Evolutionary conservation across 192 early-diverging fungal genomes (phyloP), one percentile per base, ranked within the genome.

Genomic region (Linnemannia elongata): DNA sequence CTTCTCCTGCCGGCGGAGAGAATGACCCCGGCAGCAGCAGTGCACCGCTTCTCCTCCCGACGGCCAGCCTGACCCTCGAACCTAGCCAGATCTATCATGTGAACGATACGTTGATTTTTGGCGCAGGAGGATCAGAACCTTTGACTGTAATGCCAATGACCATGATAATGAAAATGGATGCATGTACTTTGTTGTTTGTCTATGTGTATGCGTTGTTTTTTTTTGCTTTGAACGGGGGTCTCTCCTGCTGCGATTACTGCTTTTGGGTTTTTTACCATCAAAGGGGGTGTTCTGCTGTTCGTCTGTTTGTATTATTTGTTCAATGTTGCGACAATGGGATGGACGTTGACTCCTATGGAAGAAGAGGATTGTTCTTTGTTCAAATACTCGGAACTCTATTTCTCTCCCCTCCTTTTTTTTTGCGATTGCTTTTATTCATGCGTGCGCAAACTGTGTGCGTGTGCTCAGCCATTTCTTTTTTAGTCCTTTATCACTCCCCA

Each of bases 31-130:
- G n/a, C 52, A 66, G 44, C 63, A 74, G 55, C 41, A 60, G 63
- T 35, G 42, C 74, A 36, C 74, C 78, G 7, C 69, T 80, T 47
- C 71, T 86, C 33, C 60, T 80, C 18, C 83, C 83, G 8, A 80
- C 74, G 20, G 72, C 83, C 7, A 77, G 75, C 6, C 42, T 81
- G 57, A 49, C 78, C 36, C 60, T 86, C 24, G 13, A 57, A 7
- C 74, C 78, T 15, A 81, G 39, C 45, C 83, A 86, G 41, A 86
- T 81, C 22, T 69, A 80, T 69, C 79, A 77, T 81, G 83, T 86
- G 45, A 71, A 86, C 57, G 77, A 80, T 13, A 77, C 83, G 8
- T 79, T 80, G 41, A 73, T 86, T 27, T 86, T 77, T 68, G 83
- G 83, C 20, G 83, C 83, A 44, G 83, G 83, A 36, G 75, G 75